Evolutionary conservation across 2,329 filamentous ascomycete genomes (phyloP).

Genomic region (Fusarium oxysporum): DNA sequence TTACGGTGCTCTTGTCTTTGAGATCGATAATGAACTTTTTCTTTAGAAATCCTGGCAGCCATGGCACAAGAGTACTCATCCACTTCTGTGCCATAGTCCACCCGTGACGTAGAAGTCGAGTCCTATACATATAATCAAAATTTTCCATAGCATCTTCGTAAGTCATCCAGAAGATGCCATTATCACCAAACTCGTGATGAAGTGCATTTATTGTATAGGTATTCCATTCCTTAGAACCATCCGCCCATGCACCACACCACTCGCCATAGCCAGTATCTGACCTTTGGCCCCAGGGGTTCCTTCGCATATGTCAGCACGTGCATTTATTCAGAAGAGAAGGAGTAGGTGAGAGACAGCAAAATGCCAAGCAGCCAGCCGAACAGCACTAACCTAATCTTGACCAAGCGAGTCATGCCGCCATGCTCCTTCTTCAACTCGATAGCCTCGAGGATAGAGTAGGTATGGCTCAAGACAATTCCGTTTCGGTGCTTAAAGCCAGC

Average conservation of each 20-base stretch:
- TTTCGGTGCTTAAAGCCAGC: slow-evolving; percentile 45
- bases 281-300: slow-evolving; percentile 78
- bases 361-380: neutral
- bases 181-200: slow-evolving; percentile 74
- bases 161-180: slow-evolving; percentile 66
- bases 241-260: slow-evolving; percentile 79
- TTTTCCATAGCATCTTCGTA: slow-evolving; percentile 58
- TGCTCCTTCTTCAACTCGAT: slow-evolving; percentile 58
- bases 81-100: slow-evolving; percentile 60
- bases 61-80: slow-evolving; percentile 56
- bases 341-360: neutral
- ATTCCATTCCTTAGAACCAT: slow-evolving; percentile 80
- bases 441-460: slow-evolving; percentile 63
- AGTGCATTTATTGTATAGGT: slow-evolving; percentile 76
- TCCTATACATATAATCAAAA: slow-evolving; percentile 58
- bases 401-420: slow-evolving; percentile 53
- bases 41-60: slow-evolving; percentile 58
- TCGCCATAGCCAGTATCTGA: slow-evolving; percentile 57
- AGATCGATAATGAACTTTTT: slow-evolving; percentile 58
- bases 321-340: neutral
- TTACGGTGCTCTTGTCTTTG: slow-evolving; percentile 54
- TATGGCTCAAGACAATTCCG: slow-evolving; percentile 59
- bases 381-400: slow-evolving; percentile 56
- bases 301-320: slow-evolving; percentile 44
- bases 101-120: slow-evolving; percentile 57